phyloP scores from a whole-genome alignment of 225 moss, liverwort and hornwort species.

The Marchantia polymorpha region DNA sequence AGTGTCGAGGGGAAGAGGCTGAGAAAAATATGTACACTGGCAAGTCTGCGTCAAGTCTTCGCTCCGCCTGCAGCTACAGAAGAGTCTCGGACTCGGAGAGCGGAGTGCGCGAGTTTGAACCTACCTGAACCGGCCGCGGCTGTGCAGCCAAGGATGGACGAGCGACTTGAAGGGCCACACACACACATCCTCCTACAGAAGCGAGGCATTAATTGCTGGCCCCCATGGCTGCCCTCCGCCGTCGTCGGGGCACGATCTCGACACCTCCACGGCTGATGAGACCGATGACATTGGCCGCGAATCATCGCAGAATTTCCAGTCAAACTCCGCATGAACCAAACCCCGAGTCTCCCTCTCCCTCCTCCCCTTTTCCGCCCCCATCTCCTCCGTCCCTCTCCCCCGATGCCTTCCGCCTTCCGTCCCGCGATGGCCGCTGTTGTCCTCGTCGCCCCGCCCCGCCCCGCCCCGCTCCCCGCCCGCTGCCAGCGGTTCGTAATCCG shows the following conservation, averaged over 20 bases:
- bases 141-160: background rate
- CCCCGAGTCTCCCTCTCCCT: no score
- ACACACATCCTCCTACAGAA: background rate
- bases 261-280: background rate
- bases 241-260: background rate
- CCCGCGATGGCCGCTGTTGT: no score
- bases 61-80: background rate
- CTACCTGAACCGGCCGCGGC: background rate
- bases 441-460: no score
- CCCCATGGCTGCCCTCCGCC: background rate
- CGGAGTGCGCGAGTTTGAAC: background rate
- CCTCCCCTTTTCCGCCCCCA: background rate
- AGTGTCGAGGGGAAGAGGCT: no score
- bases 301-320: background rate
- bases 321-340: background rate
- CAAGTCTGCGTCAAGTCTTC: background rate
- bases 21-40: no score
- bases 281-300: background rate
- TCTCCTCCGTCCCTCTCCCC: background rate
- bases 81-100: background rate
- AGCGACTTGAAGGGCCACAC: background rate
- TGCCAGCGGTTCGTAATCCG: no score
- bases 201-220: background rate
- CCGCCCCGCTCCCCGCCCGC: no score
- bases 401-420: no score